Evolutionary conservation across 345 rosid genomes (phyloP).

Genomic region (Gossypium australe): DNA sequence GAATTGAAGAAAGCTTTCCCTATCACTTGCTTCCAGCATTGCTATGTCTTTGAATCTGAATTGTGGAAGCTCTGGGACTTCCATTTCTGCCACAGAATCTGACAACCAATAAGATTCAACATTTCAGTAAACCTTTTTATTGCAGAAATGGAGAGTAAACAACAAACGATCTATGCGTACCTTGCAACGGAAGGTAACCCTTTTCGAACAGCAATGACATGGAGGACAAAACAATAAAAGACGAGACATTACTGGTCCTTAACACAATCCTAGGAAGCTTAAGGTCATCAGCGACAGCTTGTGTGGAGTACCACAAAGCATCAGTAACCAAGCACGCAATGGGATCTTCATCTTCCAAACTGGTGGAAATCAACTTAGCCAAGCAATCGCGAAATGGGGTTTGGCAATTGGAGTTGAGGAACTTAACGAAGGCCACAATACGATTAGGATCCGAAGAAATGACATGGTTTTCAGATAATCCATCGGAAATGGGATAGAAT

Average conservation of each 20-base stretch:
- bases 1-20: constrained; percentile 8
- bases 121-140: not conserved
- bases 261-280: constrained; percentile 41
- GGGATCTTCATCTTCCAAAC: constrained; percentile 20
- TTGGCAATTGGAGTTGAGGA: constrained; percentile 29
- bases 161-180: constrained; percentile 5
- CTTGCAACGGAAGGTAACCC: constrained; percentile 28
- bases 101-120: not conserved
- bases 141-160: not conserved
- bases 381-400: constrained; percentile 35
- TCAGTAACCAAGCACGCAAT: constrained; percentile 48
- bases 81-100: constrained; percentile 36
- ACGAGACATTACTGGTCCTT: constrained; percentile 30
- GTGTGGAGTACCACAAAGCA: constrained; percentile 35
- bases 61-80: constrained; percentile 35
- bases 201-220: constrained; percentile 21
- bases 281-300: constrained; percentile 30
- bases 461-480: constrained; percentile 11
- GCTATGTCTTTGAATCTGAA: constrained; percentile 46
- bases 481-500: constrained; percentile 35
- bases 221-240: constrained; percentile 25
- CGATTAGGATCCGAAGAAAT: constrained; percentile 9
- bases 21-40: constrained; percentile 13
- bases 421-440: constrained; percentile 14
- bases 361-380: constrained; percentile 24